Base-by-base conservation (phyloP, 78 protist species). In the Chrysochromulina parva region DNA sequence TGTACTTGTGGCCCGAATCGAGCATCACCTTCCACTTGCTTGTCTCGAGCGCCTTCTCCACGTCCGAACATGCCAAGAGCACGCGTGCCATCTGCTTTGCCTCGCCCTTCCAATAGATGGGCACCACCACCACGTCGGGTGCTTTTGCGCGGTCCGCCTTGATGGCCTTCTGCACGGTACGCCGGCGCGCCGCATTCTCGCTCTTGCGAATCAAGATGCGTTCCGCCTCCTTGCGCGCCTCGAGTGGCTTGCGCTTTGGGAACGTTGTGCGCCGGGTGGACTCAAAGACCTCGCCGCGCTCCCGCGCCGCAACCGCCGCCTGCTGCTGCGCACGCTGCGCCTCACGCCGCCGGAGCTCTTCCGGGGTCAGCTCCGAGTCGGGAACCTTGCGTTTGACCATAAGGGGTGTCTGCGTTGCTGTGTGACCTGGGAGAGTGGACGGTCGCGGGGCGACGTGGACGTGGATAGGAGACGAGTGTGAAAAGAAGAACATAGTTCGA, bases 41-140 rank as follows among this genome's bases (percentile, higher is more conserved):
- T 4, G 20, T 48, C 86, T 7, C 62, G 13, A 78, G 86, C 55
- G 3, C 1, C 28, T 5, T 7, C 57, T 48, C 26, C 24, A 24
- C 47, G 28, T 53, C 86, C 2, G n/a, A 0, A 19, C 48, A 16
- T 3, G 20, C 62, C 24, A 62, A 11, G 5, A 78, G 62, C 62
- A 78, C 86, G 2, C 20, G 38, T 7, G 16, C 48, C 16, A 5
- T 7, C 62, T 52, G 48, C 53, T 14, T 62, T 7, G 59, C n/a
- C 19, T 53, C 48, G 28, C 57, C 86, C 60, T 78, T 78, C 86
- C 86, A 78, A 47, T 16, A 78, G 86, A 78, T 78, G 28, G 86
- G 86, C 38, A 78, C n/a, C 14, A 78, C 47, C 38, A 78, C 86
- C 6, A 78, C 57, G 19, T 48, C 86, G 17, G 86, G 86, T 47